Evolutionary conservation across 2,329 filamentous ascomycete species (phyloP).

Genomic region (Clonostachys sp.): DNA sequence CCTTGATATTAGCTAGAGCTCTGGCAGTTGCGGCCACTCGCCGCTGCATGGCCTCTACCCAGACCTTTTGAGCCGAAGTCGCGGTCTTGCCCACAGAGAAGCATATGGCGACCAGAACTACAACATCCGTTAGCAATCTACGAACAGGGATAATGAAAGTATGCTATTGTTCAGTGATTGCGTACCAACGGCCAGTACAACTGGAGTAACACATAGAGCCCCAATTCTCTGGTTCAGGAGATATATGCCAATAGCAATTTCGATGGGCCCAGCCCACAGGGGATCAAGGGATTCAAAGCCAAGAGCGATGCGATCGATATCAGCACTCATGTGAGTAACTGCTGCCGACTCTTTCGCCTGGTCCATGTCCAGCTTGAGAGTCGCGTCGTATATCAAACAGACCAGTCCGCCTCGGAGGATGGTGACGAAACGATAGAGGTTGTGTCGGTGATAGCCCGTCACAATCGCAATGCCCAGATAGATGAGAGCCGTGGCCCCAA

Average conservation of each 20-base stretch:
- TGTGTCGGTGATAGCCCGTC: conserved; percentile 25
- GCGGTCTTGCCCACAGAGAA: background rate
- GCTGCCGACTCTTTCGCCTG: conserved; percentile 28
- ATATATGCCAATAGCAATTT: conserved; percentile 38
- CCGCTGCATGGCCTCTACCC: conserved; percentile 28
- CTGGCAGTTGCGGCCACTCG: conserved; percentile 22
- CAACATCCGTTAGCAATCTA: too few species aligned
- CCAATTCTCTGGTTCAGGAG: conserved; percentile 42
- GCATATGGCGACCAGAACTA: background rate
- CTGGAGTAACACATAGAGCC: conserved; percentile 37
- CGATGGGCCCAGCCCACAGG: conserved; percentile 14
- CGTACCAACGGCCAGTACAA: conserved; percentile 16
- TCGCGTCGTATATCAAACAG: conserved; percentile 24
- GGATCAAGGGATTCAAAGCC: conserved; percentile 33
- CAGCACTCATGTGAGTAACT: conserved; percentile 41
- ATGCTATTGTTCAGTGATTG: too few species aligned
- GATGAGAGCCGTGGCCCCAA: conserved; percentile 8
- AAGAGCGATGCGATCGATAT: conserved; percentile 33
- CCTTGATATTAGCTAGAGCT: conserved; percentile 23
- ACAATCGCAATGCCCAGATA: conserved; percentile 10
- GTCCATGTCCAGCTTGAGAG: conserved; percentile 18
- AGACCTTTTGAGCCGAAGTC: conserved; percentile 7
- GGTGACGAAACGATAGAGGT: conserved; percentile 25
- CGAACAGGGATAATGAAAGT: too few species aligned
- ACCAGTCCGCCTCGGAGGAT: conserved; percentile 25